Base-by-base conservation (phyloP, 2,329 filamentous ascomycete species). In the Cadophora luteo-olivacea region DNA sequence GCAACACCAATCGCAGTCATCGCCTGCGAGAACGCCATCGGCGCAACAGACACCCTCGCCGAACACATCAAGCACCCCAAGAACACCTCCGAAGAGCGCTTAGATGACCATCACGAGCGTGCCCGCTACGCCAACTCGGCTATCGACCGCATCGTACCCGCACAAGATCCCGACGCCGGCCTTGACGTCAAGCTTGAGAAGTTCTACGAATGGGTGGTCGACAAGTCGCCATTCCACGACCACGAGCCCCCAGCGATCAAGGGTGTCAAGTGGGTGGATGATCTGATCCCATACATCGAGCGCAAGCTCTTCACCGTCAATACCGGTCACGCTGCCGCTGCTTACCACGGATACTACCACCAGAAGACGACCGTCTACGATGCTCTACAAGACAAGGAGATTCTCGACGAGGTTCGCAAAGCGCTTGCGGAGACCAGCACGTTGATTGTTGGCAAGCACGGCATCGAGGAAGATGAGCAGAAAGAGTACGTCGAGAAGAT, bases 281-380 rank as follows among this genome's bases (percentile, higher is more conserved):
- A 98, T 82, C 89, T 99, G 36, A 87, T 90, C 78, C 96, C 96
- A 68, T 99, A 95, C 84, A 98, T 99, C 77, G 96, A 99, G 89
- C 94, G 96, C 81, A 99, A 99, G 88, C 90, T 99, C 73, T 99
- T 94, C 86, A 99, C 96, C 25, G 95, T 99, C 87, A 99, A 99
- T 88, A 99, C 96, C 25, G 92, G 94, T 66, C 96, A 99, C 80
- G 96, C 96, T 69, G 97, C 95, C 8, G 94, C 94, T 24, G 95
- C 96, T 69, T 98, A 98, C 87, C 94, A 96, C 81, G 95, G 94
- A 66, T 92, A 97, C 86, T 87, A 94, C 83, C 87, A 90, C 73
- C 90, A 92, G 78, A 95, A 97, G 86, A 86, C 88, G 78, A 97
- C 92, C 69, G 93, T 99, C 74, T 93, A 96, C 79, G 95, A 98